Conservation (phyloP, 2,329 filamentous ascomycete genomes). For the Penicillium sp. region DNA sequence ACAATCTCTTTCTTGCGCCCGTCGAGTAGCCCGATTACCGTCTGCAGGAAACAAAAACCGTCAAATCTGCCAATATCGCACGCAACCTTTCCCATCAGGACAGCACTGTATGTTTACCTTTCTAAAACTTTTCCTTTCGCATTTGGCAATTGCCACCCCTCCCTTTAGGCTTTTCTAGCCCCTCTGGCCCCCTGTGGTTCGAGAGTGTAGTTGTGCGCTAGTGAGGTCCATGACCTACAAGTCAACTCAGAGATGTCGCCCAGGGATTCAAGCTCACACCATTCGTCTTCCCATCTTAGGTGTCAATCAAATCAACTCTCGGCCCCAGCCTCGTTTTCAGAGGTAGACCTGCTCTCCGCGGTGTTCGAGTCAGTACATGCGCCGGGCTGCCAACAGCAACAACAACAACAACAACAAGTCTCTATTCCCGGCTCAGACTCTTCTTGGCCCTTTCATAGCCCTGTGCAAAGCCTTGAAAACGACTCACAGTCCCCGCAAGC, state of each 20-base stretch:
- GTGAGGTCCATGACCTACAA: constrained; percentile 21
- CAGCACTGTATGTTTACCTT: constrained; percentile 17
- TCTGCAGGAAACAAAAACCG: constrained; percentile 13
- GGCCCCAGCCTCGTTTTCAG: constrained; percentile 12
- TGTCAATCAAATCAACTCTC: constrained; percentile 13
- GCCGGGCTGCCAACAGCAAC: constrained; percentile 15
- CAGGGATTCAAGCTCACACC: constrained; percentile 23
- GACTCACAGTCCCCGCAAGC: constrained; percentile 3
- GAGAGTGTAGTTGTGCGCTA: constrained; percentile 14
- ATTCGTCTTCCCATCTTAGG: constrained; percentile 20
- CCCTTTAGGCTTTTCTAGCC: constrained; percentile 13
- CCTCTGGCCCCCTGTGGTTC: constrained; percentile 12
- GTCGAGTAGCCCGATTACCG: constrained; percentile 12
- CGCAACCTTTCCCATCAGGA: not conserved
- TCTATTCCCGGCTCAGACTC: constrained; percentile 10
- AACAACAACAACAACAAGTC: not conserved
- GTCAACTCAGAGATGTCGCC: constrained; percentile 22
- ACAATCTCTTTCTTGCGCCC: constrained; percentile 20
- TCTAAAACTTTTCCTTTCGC: not conserved
- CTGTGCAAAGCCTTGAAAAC: constrained; percentile 5
- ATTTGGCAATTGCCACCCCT: constrained; percentile 5
- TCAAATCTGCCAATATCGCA: constrained; percentile 9
- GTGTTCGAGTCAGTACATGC: constrained; percentile 18
- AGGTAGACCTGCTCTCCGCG: constrained; percentile 10
- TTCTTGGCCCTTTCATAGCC: constrained; percentile 17